Evolutionary conservation across 2,329 filamentous ascomycete species (phyloP).

Genomic region (Ilyonectria mors-panacis): DNA sequence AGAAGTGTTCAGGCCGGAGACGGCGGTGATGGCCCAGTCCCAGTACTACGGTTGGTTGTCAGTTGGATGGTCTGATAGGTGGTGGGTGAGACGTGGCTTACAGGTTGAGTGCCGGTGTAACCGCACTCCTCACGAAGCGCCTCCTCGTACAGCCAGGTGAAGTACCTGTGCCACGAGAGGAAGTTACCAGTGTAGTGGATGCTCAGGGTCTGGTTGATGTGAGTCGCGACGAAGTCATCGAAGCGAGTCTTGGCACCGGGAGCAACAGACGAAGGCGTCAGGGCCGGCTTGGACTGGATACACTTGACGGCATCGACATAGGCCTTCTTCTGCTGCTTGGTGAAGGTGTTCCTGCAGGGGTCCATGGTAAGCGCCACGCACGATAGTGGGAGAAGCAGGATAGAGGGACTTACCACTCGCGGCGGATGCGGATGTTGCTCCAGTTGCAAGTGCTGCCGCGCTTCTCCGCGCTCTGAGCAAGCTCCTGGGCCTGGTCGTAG

Average conservation of each 20-base stretch:
- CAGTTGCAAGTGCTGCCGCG: conserved; percentile 45
- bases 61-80: conserved; percentile 5
- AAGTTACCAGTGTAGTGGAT: conserved; percentile 60
- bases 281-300: conserved; percentile 56
- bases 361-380: not conserved
- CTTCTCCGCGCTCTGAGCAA: conserved; percentile 37
- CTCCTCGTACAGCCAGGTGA: conserved; percentile 51
- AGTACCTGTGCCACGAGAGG: conserved; percentile 52
- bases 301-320: conserved; percentile 64
- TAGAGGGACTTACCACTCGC: conserved; percentile 48
- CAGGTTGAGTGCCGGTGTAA: conserved; percentile 58
- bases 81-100: conserved; percentile 29
- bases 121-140: conserved; percentile 52
- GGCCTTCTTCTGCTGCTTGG: conserved; percentile 46
- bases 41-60: conserved; percentile 55
- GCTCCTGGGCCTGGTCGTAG: conserved; percentile 42
- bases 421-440: conserved; percentile 50
- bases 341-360: conserved; percentile 43
- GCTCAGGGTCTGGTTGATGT: conserved; percentile 62
- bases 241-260: conserved; percentile 62
- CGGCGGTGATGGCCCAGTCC: conserved; percentile 60
- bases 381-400: not conserved
- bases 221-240: conserved; percentile 66
- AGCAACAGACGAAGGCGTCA: conserved; percentile 51
- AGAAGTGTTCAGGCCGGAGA: conserved; percentile 55